Base-by-base conservation (phyloP, 495 filamentous ascomycete species). In the Penicillium chermesinum region DNA sequence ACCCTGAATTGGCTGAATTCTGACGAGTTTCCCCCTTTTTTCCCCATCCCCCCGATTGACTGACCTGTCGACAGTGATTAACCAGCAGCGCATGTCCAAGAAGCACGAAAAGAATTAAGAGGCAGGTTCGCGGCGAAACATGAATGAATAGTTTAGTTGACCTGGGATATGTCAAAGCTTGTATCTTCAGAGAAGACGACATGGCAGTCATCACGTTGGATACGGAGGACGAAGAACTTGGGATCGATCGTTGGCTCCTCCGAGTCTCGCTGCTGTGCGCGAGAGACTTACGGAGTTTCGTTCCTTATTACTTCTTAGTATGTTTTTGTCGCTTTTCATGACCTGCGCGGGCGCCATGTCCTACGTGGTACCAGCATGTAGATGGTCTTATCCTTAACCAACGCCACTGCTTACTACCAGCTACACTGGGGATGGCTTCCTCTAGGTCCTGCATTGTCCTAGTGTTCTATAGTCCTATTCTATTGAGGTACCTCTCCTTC, bases 31-130 rank as follows among this genome's bases (percentile, higher is more conserved):
- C 18, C 35, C 35, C 7, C 2, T 8, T 7, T 1, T 49, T 88
- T 86, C 36, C 88, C 16, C 16, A 38, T 16, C 2, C 2, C 36
- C 25, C 10, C 25, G 25, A 30, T 30, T 10, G 10, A 10, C 25
- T 30, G 10, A 30, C 25, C 5, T 30, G 25, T 4, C 25, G 4
- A 5, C 25, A 30, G 25, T 30, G 25, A 30, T 30, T 10, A 30
- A 30, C 10, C 25, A 30, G 25, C 25, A 30, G 10, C 4, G 25
- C 4, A 30, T 44, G 37, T 37, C 49, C 3, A 47, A 16, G 0
- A 22, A 49, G 25, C 51, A 54, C 18, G 51, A 54, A 18, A 39
- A 9, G 33, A 40, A 9, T 17, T 30, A 2, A 2, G 47, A 32
- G 20, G 25, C 25, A 30, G 25, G 10, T 30, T 4, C 25, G 4